phyloP scores from a whole-genome alignment of 1,139 yeast species.

The Suhomyces anneliseae region DNA sequence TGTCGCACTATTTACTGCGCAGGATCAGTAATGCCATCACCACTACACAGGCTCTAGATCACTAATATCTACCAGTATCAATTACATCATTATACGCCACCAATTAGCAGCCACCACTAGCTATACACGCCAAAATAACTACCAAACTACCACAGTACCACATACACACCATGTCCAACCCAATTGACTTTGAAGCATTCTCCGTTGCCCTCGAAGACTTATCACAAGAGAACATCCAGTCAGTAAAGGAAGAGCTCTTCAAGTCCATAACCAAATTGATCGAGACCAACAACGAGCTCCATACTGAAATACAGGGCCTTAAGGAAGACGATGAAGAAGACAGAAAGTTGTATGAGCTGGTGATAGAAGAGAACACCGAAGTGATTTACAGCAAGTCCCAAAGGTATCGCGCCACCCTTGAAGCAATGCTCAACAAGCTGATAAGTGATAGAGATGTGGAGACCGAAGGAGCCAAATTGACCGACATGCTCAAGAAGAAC shows the following conservation, averaged over 20 bases:
- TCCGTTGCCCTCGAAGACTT: slow-evolving; percentile 32
- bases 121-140: too few species aligned
- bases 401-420: not conserved
- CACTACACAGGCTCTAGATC: too few species aligned
- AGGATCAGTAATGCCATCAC: too few species aligned
- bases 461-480: not conserved
- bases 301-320: slow-evolving; percentile 26
- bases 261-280: slow-evolving; percentile 30
- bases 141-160: not conserved
- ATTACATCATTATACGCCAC: too few species aligned
- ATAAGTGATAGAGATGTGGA: not conserved
- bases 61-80: too few species aligned
- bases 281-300: slow-evolving; percentile 33
- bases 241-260: slow-evolving; percentile 26
- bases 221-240: slow-evolving; percentile 31
- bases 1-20: too few species aligned
- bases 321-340: slow-evolving; percentile 8
- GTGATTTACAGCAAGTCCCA: slow-evolving; percentile 21
- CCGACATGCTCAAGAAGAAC: slow-evolving; percentile 1
- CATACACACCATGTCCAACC: slow-evolving; percentile 14
- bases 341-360: slow-evolving; percentile 14
- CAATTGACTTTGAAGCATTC: slow-evolving; percentile 32
- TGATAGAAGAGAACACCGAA: slow-evolving; percentile 34
- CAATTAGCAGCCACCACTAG: too few species aligned
- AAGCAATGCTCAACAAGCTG: slow-evolving; percentile 7